phyloP scores from a whole-genome alignment of 163 green algal genomes.

The Prototheca stagnorum region DNA sequence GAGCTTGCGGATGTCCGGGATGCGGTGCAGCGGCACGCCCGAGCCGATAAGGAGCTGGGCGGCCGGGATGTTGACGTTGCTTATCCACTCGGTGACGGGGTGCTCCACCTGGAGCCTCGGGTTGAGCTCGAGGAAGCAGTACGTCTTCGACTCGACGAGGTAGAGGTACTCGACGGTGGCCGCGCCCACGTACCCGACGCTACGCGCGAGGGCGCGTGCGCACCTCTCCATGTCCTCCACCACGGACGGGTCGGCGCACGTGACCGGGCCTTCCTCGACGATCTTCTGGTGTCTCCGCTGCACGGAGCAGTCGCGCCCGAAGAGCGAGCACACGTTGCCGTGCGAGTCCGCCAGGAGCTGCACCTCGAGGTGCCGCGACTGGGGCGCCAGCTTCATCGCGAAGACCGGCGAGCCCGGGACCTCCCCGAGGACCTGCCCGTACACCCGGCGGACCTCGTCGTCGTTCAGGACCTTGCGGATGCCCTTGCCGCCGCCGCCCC shows the following conservation, averaged over 20 bases:
- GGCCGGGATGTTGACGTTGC: constrained; percentile 82
- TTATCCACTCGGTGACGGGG: constrained; percentile 91
- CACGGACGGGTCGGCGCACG: constrained; percentile 25
- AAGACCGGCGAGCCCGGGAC: constrained; percentile 94
- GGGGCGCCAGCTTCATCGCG: constrained; percentile 88
- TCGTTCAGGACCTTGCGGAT: constrained; percentile 81
- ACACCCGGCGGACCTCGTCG: constrained; percentile 67
- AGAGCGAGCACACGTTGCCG: constrained; percentile 41
- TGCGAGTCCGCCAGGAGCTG: constrained; percentile 85
- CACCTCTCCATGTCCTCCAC: constrained; percentile 61
- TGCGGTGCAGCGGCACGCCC: constrained; percentile 75
- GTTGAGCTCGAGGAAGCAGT: constrained; percentile 99
- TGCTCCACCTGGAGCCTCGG: constrained; percentile 93
- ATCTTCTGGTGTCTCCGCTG: constrained; percentile 98
- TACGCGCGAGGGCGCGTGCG: constrained; percentile 66
- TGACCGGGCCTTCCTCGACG: constrained; percentile 89
- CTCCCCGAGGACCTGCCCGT: constrained; percentile 79
- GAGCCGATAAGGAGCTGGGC: constrained; percentile 67
- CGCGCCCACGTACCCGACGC: constrained; percentile 83
- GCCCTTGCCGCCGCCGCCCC: constrained; percentile 93
- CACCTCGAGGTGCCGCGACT: constrained; percentile 79
- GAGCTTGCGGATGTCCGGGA: constrained; percentile 68
- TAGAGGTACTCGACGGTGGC: constrained; percentile 98
- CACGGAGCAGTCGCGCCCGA: constrained; percentile 77
- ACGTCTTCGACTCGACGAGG: constrained; percentile 51